Percentiles rank a stretch among this genome's conserved stretches.
These are phyloP conservation scores for Alternaria brassicae DNA, from an alignment of 2,329 filamentous ascomycete genomes.

Conservation along the genomic window DNA sequence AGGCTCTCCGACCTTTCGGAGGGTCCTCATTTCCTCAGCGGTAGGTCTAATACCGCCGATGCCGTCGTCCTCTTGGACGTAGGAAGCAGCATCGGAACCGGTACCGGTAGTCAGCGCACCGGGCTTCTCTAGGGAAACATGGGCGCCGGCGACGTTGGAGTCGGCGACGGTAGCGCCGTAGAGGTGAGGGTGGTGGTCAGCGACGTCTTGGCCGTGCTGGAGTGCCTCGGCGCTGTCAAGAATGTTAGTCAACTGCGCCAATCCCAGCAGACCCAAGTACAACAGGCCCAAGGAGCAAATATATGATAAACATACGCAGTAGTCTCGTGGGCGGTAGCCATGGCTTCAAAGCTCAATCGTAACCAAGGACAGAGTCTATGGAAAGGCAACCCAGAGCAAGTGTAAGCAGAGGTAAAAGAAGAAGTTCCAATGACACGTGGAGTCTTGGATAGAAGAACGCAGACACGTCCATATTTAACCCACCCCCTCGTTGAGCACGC, in stretches of 20 bases:
- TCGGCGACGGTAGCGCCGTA: conserved; percentile 36
- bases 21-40: conserved; percentile 52
- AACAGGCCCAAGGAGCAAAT: background rate
- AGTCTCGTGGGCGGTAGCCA: conserved; percentile 39
- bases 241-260: conserved; percentile 6
- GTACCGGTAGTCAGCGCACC: background rate
- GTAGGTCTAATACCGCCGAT: conserved; percentile 50
- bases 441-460: conserved; percentile 11
- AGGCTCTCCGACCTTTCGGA: conserved; percentile 56
- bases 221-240: conserved; percentile 39
- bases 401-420: conserved; percentile 12
- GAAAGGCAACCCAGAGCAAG: conserved; percentile 7
- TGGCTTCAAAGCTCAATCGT: conserved; percentile 18
- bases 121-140: conserved; percentile 30
- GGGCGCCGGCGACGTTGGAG: conserved; percentile 25
- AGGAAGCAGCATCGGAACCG: conserved; percentile 25
- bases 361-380: conserved; percentile 22
- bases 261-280: background rate
- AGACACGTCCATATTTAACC: conserved; percentile 37
- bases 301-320: conserved; percentile 37
- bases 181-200: conserved; percentile 40
- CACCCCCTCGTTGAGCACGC: conserved; percentile 14
- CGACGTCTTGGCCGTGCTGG: conserved; percentile 37
- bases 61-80: conserved; percentile 36
- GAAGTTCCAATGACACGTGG: conserved; percentile 19